A percentile compares a stretch with the other conserved stretches of the same genome.
phyloP scores from a whole-genome alignment of 805 yeast species.

The Saccharomycopsis sp. region DNA sequence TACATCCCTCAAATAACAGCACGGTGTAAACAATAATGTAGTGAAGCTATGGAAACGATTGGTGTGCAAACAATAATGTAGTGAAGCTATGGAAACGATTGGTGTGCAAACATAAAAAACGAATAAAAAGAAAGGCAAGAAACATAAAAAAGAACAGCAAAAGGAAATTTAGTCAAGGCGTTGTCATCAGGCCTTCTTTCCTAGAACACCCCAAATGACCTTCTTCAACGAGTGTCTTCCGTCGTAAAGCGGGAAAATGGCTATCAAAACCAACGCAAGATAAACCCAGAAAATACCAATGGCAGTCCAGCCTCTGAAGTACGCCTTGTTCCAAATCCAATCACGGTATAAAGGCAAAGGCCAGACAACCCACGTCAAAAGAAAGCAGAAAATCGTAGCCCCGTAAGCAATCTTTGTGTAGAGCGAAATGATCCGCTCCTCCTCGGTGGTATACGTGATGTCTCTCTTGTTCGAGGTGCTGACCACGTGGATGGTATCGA shows the following conservation, averaged over 20 bases:
- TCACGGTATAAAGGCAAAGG: constrained; percentile 39
- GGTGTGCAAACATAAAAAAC: background rate
- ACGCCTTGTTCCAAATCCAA: constrained; percentile 33
- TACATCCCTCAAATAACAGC: too few species aligned
- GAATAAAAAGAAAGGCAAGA: background rate
- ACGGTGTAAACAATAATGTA: background rate
- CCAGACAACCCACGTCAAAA: constrained; percentile 36
- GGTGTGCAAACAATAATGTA: background rate
- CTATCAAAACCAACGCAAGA: constrained; percentile 30
- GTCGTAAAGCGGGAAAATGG: constrained; percentile 31
- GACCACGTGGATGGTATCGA: constrained; percentile 1
- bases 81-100: background rate
- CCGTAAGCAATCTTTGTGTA: constrained; percentile 28
- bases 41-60: background rate
- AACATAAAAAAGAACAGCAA: background rate
- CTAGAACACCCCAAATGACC: constrained; percentile 29
- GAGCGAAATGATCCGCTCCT: constrained; percentile 15
- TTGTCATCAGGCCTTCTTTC: background rate
- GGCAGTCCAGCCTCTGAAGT: constrained; percentile 34
- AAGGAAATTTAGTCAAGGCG: too few species aligned
- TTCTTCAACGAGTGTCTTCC: constrained; percentile 31
- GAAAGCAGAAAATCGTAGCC: constrained; percentile 26
- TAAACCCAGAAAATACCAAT: constrained; percentile 36
- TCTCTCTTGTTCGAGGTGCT: constrained; percentile 1
- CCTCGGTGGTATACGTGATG: constrained; percentile 11